phyloP scores from a whole-genome alignment of 768 basidiomycete species.

The Phlebiopsis gigantea region DNA sequence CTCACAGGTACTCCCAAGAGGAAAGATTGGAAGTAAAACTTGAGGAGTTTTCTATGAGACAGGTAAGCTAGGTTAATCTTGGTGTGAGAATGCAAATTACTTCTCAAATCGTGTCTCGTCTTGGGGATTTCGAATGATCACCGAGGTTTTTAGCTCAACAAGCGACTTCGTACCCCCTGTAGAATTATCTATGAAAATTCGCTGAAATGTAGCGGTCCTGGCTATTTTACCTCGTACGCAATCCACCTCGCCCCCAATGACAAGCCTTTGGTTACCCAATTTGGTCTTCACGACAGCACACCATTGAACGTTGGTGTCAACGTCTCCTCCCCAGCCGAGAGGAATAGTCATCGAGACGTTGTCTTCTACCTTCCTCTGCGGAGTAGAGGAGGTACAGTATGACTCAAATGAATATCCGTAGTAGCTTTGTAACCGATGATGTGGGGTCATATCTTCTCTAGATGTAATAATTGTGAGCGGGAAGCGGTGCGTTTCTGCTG shows the following conservation, averaged over 20 bases:
- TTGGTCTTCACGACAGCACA: slow-evolving; percentile 86
- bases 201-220: neutral
- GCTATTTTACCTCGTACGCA: slow-evolving; percentile 66
- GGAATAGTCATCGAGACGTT: slow-evolving; percentile 10
- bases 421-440: slow-evolving; percentile 63
- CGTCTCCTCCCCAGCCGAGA: slow-evolving; percentile 70
- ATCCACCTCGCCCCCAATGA: slow-evolving; percentile 90
- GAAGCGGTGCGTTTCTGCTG: neutral
- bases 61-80: slow-evolving; percentile 9
- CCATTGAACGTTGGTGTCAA: slow-evolving; percentile 89
- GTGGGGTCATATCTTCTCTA: slow-evolving; percentile 66
- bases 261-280: slow-evolving; percentile 60
- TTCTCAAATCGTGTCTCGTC: slow-evolving; percentile 78
- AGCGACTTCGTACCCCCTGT: slow-evolving; percentile 60
- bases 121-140: slow-evolving; percentile 54
- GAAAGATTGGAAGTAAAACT: slow-evolving; percentile 90
- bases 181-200: slow-evolving; percentile 59
- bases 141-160: slow-evolving; percentile 85
- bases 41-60: slow-evolving; percentile 74
- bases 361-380: slow-evolving; percentile 14
- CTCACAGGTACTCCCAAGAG: slow-evolving; percentile 85
- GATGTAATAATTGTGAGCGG: no score
- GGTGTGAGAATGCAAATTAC: slow-evolving; percentile 48
- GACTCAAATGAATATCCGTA: slow-evolving; percentile 90
- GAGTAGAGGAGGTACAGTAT: slow-evolving; percentile 58